Evolutionary conservation across 1,284 basidiomycete species (phyloP).

Genomic region (Moesziomyces globuligerus): DNA sequence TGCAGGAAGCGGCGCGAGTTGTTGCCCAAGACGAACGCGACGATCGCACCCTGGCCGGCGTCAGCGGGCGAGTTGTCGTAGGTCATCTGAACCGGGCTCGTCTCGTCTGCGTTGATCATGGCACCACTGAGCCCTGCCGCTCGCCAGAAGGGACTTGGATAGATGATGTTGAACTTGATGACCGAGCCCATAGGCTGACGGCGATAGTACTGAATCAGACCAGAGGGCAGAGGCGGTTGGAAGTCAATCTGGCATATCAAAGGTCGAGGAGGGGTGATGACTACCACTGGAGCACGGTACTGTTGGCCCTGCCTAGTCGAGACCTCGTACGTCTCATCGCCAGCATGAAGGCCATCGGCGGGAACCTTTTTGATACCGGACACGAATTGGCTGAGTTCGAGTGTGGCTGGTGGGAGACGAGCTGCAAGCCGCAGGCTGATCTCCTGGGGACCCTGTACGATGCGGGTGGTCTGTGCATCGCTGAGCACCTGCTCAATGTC

Average conservation of each 20-base stretch:
- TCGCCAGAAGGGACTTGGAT: constrained; percentile 43
- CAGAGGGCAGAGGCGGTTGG: constrained; percentile 36
- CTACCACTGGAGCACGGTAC: constrained; percentile 25
- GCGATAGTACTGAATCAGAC: constrained; percentile 40
- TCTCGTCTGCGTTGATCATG: constrained; percentile 41
- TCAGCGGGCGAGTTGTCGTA: constrained; percentile 48
- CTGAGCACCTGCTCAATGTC: constrained; percentile 38
- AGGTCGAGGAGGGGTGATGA: constrained; percentile 35
- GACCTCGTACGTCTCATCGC: constrained; percentile 14
- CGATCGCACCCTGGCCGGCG: constrained; percentile 23
- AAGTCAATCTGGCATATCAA: constrained; percentile 42
- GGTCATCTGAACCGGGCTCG: constrained; percentile 36
- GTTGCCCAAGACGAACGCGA: constrained; percentile 42
- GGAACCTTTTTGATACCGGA: constrained; percentile 10
- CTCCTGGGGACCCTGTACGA: constrained; percentile 33
- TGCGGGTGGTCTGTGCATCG: constrained; percentile 42
- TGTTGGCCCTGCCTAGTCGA: constrained; percentile 18
- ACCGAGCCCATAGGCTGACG: constrained; percentile 48
- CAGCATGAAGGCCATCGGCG: not conserved
- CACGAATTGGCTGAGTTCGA: constrained; percentile 22
- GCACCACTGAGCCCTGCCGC: constrained; percentile 30
- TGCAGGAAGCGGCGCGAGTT: constrained; percentile 38
- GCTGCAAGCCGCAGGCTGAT: constrained; percentile 36
- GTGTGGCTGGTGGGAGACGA: constrained; percentile 11
- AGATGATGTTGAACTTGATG: constrained; percentile 47